Base-by-base conservation (phyloP, 352 stramenopile species). In the Elongisporangium prolatum region DNA sequence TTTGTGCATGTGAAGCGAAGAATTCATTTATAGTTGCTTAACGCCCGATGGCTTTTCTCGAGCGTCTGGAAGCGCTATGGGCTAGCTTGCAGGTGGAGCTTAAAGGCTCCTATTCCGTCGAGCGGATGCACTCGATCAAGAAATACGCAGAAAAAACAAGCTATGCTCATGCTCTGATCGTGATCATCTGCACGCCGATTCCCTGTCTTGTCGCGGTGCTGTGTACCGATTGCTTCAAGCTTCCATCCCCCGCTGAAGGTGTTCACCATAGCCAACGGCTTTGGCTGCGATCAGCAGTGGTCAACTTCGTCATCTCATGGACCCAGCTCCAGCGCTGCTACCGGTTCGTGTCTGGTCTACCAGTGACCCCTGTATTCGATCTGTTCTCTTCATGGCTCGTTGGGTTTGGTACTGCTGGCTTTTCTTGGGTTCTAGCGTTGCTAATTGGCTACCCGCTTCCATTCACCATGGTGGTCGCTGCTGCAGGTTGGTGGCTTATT, bases 371-470 rank as follows among this genome's bases (percentile, higher is more conserved):
- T 7, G 57, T 73, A 2, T 18, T 59, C 0, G 56, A 37, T 2
- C 2, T 18, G 49, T 71, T 11, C 3, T 51, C 5, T 13, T 54
- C 20, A 63, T 48, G 10, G 54, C 54, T 69, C 17, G 52, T 55
- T 8, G 56, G 53, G 1, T 22, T 48, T 4, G 48, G 62, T 0
- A 57, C 34, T 7, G 52, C 37, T 2, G 13, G 48, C 17, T 47
- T 60, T 2, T n/a, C 65, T 18, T 66, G 68, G 28, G 24, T 16
- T 2, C 10, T 72, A 4, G 62, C 64, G 0, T 9, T 63, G 11
- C 9, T 17, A 0, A 65, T 82, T 28, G 73, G 73, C 0, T 79
- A 72, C 51, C 70, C 70, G 3, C 47, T 78, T 11, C 69, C 69
- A 1, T 78, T 82, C 53, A 64, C 54, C 17, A 66, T 82, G 11